A percentile compares a stretch with the other conserved stretches of the same genome.
Evolutionary conservation across 169 alveolate species (phyloP).

Genomic region (Cyclospora cayetanensis): DNA sequence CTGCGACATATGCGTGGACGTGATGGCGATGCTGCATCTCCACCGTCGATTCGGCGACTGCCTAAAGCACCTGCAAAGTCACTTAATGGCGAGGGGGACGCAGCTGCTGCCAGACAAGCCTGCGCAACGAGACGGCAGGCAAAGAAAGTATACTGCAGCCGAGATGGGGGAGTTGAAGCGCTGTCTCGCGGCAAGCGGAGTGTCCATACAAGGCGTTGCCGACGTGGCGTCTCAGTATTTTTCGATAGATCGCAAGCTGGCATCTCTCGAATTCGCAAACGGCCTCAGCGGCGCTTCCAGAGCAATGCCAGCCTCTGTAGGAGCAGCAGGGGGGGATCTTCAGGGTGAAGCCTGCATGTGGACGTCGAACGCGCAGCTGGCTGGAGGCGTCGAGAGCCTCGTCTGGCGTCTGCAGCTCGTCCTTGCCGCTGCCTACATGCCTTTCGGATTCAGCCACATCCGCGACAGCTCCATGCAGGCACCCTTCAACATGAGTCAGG

Average conservation of each 20-base stretch:
- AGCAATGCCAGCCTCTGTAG: conserved; percentile 12
- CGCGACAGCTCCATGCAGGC: conserved; percentile 11
- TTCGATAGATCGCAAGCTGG: not conserved
- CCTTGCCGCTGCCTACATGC: conserved; percentile 42
- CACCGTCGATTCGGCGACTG: conserved; percentile 7
- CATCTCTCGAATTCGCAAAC: not conserved
- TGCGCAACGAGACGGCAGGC: not conserved
- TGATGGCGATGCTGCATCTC: conserved; percentile 42
- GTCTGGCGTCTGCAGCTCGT: conserved; percentile 63
- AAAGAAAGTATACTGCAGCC: not conserved
- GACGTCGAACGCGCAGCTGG: too few species aligned
- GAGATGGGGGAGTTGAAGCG: not conserved
- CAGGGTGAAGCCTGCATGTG: too few species aligned
- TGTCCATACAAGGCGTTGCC: conserved; percentile 51
- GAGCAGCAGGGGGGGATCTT: not conserved
- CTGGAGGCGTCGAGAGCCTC: conserved; percentile 30
- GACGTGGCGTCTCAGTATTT: conserved; percentile 29
- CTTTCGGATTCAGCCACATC: conserved; percentile 33
- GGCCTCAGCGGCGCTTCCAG: conserved; percentile 33
- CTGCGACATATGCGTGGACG: conserved; percentile 56
- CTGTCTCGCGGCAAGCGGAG: not conserved
- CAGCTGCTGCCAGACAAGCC: not conserved
- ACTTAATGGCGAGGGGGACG: not conserved
- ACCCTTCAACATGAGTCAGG: not conserved
- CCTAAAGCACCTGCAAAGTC: conserved; percentile 8